Evolutionary conservation across 169 alveolate genomes (phyloP), one percentile per base, ranked within the genome.

Genomic region (Cryptosporidium ryanae): DNA sequence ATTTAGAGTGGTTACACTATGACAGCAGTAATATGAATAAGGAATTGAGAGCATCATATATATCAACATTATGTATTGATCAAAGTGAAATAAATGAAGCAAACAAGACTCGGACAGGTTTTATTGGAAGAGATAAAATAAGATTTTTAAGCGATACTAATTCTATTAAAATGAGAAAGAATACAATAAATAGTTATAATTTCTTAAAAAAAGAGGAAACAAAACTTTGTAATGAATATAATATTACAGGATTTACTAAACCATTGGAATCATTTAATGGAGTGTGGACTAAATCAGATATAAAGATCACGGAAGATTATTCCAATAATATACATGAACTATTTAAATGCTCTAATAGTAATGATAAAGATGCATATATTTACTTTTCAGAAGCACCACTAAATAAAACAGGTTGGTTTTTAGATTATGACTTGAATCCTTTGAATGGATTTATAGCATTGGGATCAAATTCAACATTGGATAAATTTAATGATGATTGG

Each of bases 381-480:
- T 76, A 76, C 18, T 76, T 38, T 43, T 18, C 87, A 13, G 71
- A 55, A 15, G 76, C 87, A 38, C 76, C 87, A 21, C 23, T 76
- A 25, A 76, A 76, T 31, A 76, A 55, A 43, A 76, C 87, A 15
- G 87, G 87, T 13, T 76, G 87, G 87, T 76, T 76, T 61, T 55
- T 76, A 31, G 87, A 76, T 29, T 76, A 76, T 32, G 87, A 76
- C 32, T 55, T 76, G 8, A 34, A 55, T 44, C 87, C 87, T n/a
- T 27, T 76, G 12, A 76, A 76, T 44, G 87, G 87, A 17, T 76
- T 76, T 23, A 76, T 76, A 25, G 87, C 87, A 34, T 55, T 76
- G 23, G 87, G 87, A n/a, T 7, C 50, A 21, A 61, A 61, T 55
- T 17, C 23, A 13, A 59, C 71, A n/a, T 21, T 25, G n/a, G 64